phyloP scores from a whole-genome alignment of 768 basidiomycete species.

The Auriscalpium vulgare region DNA sequence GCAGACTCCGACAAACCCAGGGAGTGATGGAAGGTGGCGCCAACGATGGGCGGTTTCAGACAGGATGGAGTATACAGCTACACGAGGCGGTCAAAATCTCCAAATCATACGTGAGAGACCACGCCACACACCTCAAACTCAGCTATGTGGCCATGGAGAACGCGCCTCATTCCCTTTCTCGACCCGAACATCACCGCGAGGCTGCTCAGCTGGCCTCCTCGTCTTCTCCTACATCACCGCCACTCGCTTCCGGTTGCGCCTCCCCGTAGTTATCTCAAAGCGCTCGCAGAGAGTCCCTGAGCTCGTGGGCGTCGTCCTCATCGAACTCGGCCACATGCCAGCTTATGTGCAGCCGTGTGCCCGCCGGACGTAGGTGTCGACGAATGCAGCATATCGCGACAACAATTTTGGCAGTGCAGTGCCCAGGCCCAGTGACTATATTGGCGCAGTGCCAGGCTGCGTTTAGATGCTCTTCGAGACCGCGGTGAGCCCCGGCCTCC shows the following conservation, averaged over 20 bases:
- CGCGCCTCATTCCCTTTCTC: too few species aligned
- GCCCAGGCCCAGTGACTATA: constrained; percentile 32
- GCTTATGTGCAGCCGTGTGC: constrained; percentile 25
- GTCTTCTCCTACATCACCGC: constrained; percentile 3
- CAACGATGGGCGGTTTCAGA: too few species aligned
- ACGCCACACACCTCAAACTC: too few species aligned
- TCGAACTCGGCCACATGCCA: constrained; percentile 9
- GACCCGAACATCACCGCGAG: too few species aligned
- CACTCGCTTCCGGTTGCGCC: neutral
- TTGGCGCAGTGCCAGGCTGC: constrained; percentile 3
- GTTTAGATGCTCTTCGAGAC: constrained; percentile 3
- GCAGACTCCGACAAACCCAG: too few species aligned
- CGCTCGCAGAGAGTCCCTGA: constrained; percentile 10
- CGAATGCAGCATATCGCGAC: constrained; percentile 42
- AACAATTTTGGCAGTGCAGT: constrained; percentile 33
- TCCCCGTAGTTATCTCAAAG: constrained; percentile 10
- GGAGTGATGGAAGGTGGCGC: too few species aligned
- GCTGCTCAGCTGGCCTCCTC: constrained; percentile 1
- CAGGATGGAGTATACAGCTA: too few species aligned
- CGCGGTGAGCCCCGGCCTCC: constrained; percentile 9
- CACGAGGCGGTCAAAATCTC: too few species aligned
- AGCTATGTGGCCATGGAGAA: too few species aligned
- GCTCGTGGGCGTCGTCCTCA: constrained; percentile 8
- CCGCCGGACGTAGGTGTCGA: too few species aligned
- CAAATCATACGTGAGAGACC: too few species aligned